phyloP scores from a whole-genome alignment of 768 basidiomycete species.

The Suillus ampliporus region DNA sequence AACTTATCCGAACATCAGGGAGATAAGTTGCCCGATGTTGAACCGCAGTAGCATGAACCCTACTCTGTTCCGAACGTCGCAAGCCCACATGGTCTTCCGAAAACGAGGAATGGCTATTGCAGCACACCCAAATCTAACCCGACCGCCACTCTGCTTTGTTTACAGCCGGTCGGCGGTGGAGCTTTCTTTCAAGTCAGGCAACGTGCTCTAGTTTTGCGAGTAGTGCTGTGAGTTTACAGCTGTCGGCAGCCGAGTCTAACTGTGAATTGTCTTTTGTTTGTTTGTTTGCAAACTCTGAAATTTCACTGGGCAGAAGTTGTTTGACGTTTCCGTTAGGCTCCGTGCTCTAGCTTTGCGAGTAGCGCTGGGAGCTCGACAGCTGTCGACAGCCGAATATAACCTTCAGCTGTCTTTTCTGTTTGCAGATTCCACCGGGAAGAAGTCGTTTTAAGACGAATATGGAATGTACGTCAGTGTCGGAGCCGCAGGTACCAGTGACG shows the following conservation, averaged over 20 bases:
- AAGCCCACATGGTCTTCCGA: not conserved
- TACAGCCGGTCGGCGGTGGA: not conserved
- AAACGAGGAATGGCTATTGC: not conserved
- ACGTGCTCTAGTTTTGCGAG: not conserved
- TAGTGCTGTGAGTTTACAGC: too few relatives aligned
- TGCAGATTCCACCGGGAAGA: not conserved
- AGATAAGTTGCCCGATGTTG: not conserved
- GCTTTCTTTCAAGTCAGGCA: too few relatives aligned
- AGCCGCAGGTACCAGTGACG: too few relatives aligned
- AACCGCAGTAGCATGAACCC: too few relatives aligned
- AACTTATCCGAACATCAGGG: not conserved
- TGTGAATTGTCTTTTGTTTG: not conserved
- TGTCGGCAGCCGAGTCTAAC: not conserved
- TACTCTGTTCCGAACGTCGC: not conserved
- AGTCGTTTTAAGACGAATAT: too few relatives aligned
- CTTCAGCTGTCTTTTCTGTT: not conserved
- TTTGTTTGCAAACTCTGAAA: not conserved
- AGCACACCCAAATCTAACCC: not conserved
- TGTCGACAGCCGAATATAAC: not conserved
- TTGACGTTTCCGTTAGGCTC: too few relatives aligned
- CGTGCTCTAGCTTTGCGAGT: not conserved
- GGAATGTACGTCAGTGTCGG: not conserved
- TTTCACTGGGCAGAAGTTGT: not conserved
- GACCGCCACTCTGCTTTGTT: too few relatives aligned
- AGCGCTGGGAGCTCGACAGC: too few relatives aligned